These are phyloP conservation scores for Fusarium pseudocircinatum DNA, from an alignment of 2,329 filamentous ascomycete species.

Conservation along the genomic window DNA sequence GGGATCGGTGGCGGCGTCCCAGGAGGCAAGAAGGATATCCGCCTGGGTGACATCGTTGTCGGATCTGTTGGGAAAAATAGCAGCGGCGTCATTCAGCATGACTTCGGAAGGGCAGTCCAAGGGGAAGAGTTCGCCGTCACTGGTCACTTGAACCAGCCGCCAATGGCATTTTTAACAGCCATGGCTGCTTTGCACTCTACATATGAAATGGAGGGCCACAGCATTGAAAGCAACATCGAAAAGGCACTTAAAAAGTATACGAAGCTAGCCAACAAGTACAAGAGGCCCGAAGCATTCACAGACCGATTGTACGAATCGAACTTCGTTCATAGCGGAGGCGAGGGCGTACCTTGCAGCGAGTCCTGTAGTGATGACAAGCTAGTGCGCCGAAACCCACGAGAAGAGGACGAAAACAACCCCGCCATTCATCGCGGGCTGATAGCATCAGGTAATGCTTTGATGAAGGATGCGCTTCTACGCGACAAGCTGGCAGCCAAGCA, in stretches of 20 bases:
- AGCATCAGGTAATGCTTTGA: accelerated
- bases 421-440: accelerated
- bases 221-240: accelerated
- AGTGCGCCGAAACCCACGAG: accelerated
- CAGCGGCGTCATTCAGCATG: accelerated
- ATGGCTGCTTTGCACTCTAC: background rate
- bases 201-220: background rate
- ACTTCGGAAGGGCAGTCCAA: background rate
- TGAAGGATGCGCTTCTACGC: background rate
- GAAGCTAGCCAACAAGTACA: no score
- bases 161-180: accelerated
- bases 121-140: accelerated
- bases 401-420: accelerated
- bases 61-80: accelerated
- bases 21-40: accelerated
- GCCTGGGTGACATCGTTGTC: accelerated
- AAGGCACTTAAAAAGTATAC: accelerated
- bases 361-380: accelerated
- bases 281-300: accelerated
- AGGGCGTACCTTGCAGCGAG: accelerated
- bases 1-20: accelerated
- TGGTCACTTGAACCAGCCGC: background rate
- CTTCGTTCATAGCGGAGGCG: accelerated
- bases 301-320: accelerated
- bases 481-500: accelerated